phyloP scores from a whole-genome alignment of 805 yeast species.

The Suhomyces kilbournensis region DNA sequence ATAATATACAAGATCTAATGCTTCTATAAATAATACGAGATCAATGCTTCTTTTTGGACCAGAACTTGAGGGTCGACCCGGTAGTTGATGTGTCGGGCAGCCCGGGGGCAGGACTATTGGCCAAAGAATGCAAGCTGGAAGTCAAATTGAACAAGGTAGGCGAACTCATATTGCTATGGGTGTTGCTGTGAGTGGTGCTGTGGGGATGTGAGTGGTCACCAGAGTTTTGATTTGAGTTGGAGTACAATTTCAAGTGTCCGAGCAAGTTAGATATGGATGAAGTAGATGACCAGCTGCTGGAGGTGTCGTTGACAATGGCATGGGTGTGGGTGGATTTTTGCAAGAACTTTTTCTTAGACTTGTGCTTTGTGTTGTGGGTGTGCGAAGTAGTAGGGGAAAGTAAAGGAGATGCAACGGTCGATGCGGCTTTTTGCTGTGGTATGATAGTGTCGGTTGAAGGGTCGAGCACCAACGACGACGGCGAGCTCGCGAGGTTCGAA shows the following conservation, averaged over 20 bases:
- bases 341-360: slow-evolving; percentile 8
- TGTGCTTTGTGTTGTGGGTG: slow-evolving; percentile 6
- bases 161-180: slow-evolving; percentile 1
- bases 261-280: slow-evolving; percentile 14
- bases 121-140: slow-evolving; percentile 3
- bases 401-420: slow-evolving; percentile 2
- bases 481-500: background rate
- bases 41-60: slow-evolving; percentile 17
- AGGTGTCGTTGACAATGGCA: slow-evolving; percentile 6
- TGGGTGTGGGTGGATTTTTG: slow-evolving; percentile 1
- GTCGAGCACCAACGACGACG: background rate
- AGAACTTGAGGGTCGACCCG: slow-evolving; percentile 13
- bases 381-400: slow-evolving; percentile 6
- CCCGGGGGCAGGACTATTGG: background rate
- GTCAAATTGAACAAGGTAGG: background rate
- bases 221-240: background rate
- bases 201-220: background rate
- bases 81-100: background rate
- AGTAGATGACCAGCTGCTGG: slow-evolving; percentile 10
- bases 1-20: background rate
- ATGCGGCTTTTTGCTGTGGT: background rate
- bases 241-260: slow-evolving; percentile 13
- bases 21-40: background rate
- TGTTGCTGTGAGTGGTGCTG: background rate
- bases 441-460: background rate